Conservation (phyloP, 305 asterid species). For the Fraxinus dipetala region DNA sequence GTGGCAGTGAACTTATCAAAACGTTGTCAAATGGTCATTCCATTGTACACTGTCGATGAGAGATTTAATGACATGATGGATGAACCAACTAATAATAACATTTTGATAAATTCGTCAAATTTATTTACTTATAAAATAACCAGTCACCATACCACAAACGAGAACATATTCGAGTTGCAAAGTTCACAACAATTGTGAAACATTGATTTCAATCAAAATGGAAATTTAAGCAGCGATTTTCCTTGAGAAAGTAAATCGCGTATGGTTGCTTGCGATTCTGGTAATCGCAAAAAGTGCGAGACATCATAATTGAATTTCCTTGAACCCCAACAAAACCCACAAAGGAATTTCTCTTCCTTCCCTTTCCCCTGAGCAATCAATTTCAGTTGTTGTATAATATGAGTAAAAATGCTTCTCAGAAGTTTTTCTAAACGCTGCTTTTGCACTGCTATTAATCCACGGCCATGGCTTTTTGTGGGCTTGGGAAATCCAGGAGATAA, state of each 20-base stretch:
- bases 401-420: constrained; percentile 36
- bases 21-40: background rate
- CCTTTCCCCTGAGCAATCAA: background rate
- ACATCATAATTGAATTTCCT: background rate
- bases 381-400: constrained; percentile 7
- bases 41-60: too few relatives aligned
- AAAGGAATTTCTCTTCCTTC: background rate
- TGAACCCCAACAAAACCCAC: background rate
- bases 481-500: constrained; percentile 93
- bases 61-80: too few relatives aligned
- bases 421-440: constrained; percentile 33
- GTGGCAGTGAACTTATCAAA: too few relatives aligned
- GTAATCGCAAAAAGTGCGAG: background rate
- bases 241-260: background rate
- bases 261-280: background rate
- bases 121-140: too few relatives aligned
- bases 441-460: constrained; percentile 38
- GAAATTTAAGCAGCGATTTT: background rate
- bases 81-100: background rate
- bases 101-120: background rate
- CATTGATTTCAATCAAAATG: background rate
- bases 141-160: background rate
- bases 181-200: background rate
- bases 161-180: background rate
- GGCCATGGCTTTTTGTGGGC: constrained; percentile 88